Evolutionary conservation across 2,329 filamentous ascomycete genomes (phyloP), one percentile per base, ranked within the genome.

Genomic region (Coniella lustricola): DNA sequence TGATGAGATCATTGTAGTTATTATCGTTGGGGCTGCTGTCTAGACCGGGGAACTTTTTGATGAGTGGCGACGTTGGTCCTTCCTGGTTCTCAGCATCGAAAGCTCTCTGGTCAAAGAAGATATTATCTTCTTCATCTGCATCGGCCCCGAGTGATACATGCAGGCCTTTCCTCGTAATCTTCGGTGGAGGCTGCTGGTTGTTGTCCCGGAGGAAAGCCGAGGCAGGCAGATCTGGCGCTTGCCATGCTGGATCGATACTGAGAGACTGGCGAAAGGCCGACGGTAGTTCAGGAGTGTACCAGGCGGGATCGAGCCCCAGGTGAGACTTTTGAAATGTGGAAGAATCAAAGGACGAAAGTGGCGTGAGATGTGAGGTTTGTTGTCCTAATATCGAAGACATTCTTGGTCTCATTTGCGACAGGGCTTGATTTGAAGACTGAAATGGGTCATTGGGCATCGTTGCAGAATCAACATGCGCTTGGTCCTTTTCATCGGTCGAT

Each of bases 211-310:
- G 16, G 4, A 59, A 53, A 2, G 52, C 54, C 2, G 56, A 46
- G n/a, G 43, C 52, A 7, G 60, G 59, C 7, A 70, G 54, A 4
- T 65, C 64, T 2, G 70, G 69, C 1, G 58, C 58, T 21, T 60
- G 60, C 70, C 70, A 73, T 1, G 59, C 53, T 3, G 69, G 64
- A 44, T 73, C 69, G 17, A 60, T 18, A 18, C 37, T 46, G 46
- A 9, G 55, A 36, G 21, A 48, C 43, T 12, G 55, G 53, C 12
- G 55, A 48, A 17, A 56, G 53, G 5, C 49, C 12, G 33, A 49
- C 4, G 52, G 49, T 22, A 38, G 37, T 10, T 29, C 25, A 10
- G 25, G 25, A 10, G 25, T 10, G 5, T 29, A 10, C 25, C 25
- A 29, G 5, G 10, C 10, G 25, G 25, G 10, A 5, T 29, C 25